Evolutionary conservation across 352 stramenopile genomes (phyloP), one percentile per base, ranked within the genome.

Genomic region (Phytophthora sp.): DNA sequence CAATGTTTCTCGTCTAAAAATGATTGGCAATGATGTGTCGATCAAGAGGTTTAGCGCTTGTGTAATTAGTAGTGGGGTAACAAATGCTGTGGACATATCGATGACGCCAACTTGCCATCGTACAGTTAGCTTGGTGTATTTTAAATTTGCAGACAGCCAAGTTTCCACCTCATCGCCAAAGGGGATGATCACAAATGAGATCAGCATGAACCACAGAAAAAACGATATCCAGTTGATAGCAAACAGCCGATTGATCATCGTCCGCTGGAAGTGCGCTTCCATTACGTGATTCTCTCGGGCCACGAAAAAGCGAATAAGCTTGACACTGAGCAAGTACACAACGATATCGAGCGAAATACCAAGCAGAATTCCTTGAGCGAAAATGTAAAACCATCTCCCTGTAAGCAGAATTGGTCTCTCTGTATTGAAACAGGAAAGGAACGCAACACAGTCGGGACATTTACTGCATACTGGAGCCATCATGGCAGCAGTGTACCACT

Each of bases 221-320:
- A 95, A 95, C 15, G 87, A 94, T 43, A 95, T 92, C 88, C 88
- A 96, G 59, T 94, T 95, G 66, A 96, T 95, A 18, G 81, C 75
- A 50, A 96, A 96, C 11, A 95, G 55, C 0, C 87, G 87, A 61
- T 90, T 94, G 67, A 94, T 77, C 84, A 93, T 93, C 49, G 87
- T 92, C 13, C 82, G 73, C 31, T 95, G 83, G 45, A 93, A 91
- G 37, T 95, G 84, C 4, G 80, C 80, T 20, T 94, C 84, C 6
- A 83, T 94, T 32, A 73, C 80, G 50, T 94, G 85, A 69, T 95
- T 95, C 41, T 96, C 88, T 3, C 84, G 80, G 4, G 87, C 77
- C 8, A 94, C 86, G 46, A 94, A 94, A 34, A 92, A 91, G 17
- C 77, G 72, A 41, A 93, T 90, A 6, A 95, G 81, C 49, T 93